phyloP scores from a whole-genome alignment of 495 filamentous ascomycete genomes.

The Bathelium albidoporum region DNA sequence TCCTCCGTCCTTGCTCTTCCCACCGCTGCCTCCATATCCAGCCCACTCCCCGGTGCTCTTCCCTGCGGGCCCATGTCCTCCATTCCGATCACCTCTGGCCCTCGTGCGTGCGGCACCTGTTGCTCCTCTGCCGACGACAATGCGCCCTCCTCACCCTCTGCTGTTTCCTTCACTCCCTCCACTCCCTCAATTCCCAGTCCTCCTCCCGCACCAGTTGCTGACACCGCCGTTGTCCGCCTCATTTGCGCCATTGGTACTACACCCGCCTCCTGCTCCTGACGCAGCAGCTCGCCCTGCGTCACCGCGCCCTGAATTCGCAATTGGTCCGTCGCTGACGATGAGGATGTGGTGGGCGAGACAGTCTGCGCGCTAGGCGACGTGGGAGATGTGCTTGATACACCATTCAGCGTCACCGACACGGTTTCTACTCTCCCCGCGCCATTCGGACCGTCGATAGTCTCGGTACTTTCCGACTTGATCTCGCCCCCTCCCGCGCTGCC shows the following conservation, averaged over 20 bases:
- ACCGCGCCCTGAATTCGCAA: constrained; percentile 43
- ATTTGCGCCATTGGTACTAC: constrained; percentile 46
- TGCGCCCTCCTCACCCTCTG: background rate
- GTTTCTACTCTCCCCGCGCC: constrained; percentile 63
- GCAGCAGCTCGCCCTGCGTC: constrained; percentile 64
- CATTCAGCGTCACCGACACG: constrained; percentile 57
- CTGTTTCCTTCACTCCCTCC: background rate
- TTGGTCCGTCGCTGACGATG: constrained; percentile 15
- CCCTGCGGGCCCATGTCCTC: constrained; percentile 78
- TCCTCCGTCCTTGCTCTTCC: constrained; percentile 11
- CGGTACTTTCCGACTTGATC: constrained; percentile 55
- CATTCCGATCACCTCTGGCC: constrained; percentile 71
- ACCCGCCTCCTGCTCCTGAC: constrained; percentile 69
- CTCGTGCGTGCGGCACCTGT: constrained; percentile 69
- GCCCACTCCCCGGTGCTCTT: constrained; percentile 6
- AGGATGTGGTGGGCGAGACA: constrained; percentile 11
- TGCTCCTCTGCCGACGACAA: background rate
- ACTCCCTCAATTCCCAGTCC: constrained; percentile 2
- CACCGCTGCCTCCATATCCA: constrained; percentile 35
- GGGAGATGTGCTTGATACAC: constrained; percentile 29
- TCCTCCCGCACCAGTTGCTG: constrained; percentile 16
- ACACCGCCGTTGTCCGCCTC: constrained; percentile 18
- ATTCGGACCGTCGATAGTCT: constrained; percentile 61
- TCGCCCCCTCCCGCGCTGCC: too few relatives aligned
- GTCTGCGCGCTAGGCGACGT: constrained; percentile 16